Base-by-base conservation (phyloP, 192 early-diverging fungal genomes). In the Coemansia interrupta region DNA sequence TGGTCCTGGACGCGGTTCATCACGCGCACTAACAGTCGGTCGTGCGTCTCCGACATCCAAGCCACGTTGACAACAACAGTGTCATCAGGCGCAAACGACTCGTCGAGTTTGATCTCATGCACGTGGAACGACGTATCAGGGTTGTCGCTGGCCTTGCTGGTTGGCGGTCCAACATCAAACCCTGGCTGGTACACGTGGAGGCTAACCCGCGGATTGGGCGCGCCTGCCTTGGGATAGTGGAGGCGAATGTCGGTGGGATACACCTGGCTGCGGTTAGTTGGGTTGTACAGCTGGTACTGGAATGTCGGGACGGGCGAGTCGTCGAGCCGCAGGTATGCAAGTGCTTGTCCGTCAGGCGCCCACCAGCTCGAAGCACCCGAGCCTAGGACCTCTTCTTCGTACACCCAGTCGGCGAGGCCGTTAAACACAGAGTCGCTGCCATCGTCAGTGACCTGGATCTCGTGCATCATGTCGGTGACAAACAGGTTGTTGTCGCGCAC, bases 381-480 rank as follows among this genome's bases (percentile, higher is more conserved):
- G 8, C 60, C 73, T 45, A 91, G 83, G 1, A 98, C 90, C 65
- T 98, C 96, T 67, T 98, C 96, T 70, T 97, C 94, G 58, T 98
- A 98, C 0, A 96, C 94, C 96, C 96, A 98, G 72, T 98, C 96
- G n/a, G 93, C 86, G 7, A 96, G 81, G 7, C 94, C 96, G 64
- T 97, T 97, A 60, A 95, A 89, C 18, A 96, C 82, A 22, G 77
- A 82, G 28, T 73, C 74, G 22, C 87, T 86, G 13, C 94, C 93
- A 68, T 96, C 94, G 47, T 77, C 83, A 2, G 96, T 98, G 28
- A 97, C 78, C 41, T 85, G 86, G 42, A 83, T 83, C 53, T 92
- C 87, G 14, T 79, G 69, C 49, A 36, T 38, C 61, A 89, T 69
- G 61, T 92, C 86, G 3, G 86, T 89, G 17, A 95, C 80, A 70